A percentile compares a stretch with the other conserved stretches of the same genome.
phyloP scores from a whole-genome alignment of 176 grass and related monocot species.

The Poa pratensis region DNA sequence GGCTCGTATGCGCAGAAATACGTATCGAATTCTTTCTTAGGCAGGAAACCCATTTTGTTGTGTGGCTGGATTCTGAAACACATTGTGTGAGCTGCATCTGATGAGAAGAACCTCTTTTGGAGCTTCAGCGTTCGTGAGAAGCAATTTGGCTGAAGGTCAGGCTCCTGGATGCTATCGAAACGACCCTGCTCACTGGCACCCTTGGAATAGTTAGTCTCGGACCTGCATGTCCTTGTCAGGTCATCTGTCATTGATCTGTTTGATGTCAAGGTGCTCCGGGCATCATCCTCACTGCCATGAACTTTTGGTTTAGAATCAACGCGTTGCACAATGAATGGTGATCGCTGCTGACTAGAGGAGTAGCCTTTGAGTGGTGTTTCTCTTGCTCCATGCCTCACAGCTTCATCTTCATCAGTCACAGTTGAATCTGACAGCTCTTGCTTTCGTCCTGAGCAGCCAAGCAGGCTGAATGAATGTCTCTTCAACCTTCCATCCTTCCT shows the following conservation, averaged over 20 bases:
- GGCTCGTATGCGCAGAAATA: slow-evolving; percentile 88
- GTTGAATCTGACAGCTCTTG: slow-evolving; percentile 84
- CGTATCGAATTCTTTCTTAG: slow-evolving; percentile 86
- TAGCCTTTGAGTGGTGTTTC: slow-evolving; percentile 71
- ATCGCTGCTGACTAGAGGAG: slow-evolving; percentile 63
- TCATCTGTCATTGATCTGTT: slow-evolving; percentile 69
- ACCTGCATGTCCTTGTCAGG: slow-evolving; percentile 64
- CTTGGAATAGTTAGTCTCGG: slow-evolving; percentile 61
- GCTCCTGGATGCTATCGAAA: slow-evolving; percentile 63
- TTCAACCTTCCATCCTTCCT: slow-evolving; percentile 70
- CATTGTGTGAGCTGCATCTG: slow-evolving; percentile 65
- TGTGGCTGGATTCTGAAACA: slow-evolving; percentile 85
- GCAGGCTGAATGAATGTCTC: slow-evolving; percentile 80
- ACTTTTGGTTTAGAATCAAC: slow-evolving; percentile 52
- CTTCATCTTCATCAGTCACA: slow-evolving; percentile 60
- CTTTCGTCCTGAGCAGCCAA: slow-evolving; percentile 91
- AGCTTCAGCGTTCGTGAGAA: slow-evolving; percentile 80
- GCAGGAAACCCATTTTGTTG: slow-evolving; percentile 73
- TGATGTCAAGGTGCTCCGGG: slow-evolving; percentile 61
- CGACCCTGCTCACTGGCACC: slow-evolving; percentile 63
- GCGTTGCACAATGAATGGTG: slow-evolving; percentile 52
- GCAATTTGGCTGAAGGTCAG: slow-evolving; percentile 82
- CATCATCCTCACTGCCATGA: slow-evolving; percentile 60
- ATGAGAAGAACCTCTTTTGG: slow-evolving; percentile 78
- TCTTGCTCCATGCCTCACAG: slow-evolving; percentile 48